These are phyloP conservation scores for Brassica nigra DNA, from an alignment of 345 rosid species.

Conservation along the genomic window DNA sequence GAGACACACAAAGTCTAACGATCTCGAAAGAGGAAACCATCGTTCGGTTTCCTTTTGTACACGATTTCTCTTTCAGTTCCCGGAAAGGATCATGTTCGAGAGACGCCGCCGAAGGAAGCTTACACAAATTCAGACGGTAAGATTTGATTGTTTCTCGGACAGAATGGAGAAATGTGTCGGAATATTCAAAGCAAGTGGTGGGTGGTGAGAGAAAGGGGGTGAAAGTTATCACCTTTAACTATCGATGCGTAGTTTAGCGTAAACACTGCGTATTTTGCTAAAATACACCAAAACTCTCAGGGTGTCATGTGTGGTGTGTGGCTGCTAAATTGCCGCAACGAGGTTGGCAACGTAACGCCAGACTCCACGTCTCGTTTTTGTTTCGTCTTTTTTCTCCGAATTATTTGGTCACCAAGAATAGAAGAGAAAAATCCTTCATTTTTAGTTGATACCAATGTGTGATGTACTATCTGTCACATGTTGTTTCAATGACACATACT, in stretches of 20 bases:
- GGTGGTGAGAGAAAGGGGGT: constrained; percentile 35
- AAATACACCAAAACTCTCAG: neutral
- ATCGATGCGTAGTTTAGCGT: neutral
- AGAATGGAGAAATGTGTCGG: constrained; percentile 11
- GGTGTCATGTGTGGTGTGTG: constrained; percentile 25
- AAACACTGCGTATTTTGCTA: neutral
- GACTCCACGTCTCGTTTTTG: constrained; percentile 36
- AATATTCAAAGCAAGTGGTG: constrained; percentile 22
- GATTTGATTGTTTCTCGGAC: constrained; percentile 15
- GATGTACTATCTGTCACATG: neutral
- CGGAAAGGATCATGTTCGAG: constrained; percentile 27
- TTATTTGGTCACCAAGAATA: neutral
- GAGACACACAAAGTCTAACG: constrained; percentile 50
- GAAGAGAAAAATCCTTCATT: neutral
- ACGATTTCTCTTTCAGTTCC: constrained; percentile 3
- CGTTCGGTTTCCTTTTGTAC: neutral
- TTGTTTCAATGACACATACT: neutral
- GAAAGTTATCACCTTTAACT: constrained; percentile 27
- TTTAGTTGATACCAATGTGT: neutral
- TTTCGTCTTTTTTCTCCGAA: neutral
- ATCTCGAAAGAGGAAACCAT: constrained; percentile 42
- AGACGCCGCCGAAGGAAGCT: neutral
- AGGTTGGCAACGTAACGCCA: constrained; percentile 33
- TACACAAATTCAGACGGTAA: constrained; percentile 1
- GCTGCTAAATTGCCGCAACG: constrained; percentile 27